Base-by-base conservation (phyloP, 306 rosid species). In the Inga laurina region DNA sequence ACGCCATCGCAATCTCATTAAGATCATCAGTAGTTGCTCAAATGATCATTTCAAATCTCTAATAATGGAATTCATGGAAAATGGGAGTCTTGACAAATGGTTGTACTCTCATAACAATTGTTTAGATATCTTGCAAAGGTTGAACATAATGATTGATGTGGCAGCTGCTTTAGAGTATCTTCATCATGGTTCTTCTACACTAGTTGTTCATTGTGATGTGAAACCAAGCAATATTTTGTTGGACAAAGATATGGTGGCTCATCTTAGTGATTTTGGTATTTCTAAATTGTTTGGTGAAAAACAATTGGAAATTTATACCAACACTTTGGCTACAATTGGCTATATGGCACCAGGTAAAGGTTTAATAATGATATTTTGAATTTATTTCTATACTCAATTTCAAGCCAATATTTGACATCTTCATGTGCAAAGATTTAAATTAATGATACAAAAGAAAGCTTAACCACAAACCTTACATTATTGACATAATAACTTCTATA, bases 261-360 rank as follows among this genome's bases (percentile, higher is more conserved):
- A 51, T 14, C 57, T 51, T 51, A 15, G 57, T 51, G 57, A 51
- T 51, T 51, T n/a, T n/a, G n/a, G n/a, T n/a, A n/a, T n/a, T n/a
- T n/a, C n/a, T 10, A 66, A 67, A 11, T 67, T 67, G 18, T 32
- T 71, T 76, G 85, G 85, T 54, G 81, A 82, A 59, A 57, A 15
- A 1, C 52, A 48, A 48, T 2, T 11, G 3, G 52, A 48, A 48
- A 48, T 13, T 48, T 12, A 48, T 12, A 48, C 56, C 48, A 75
- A 75, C 35, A 7, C 79, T 72, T 2, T 52, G 22, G 59, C 59
- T 52, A 52, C 59, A 16, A 19, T 16, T 52, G 59, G 59, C 8
- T 52, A 52, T 4, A 52, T 52, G 59, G 59, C 59, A 52, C 59
- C 22, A 52, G 64, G 64, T 21, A 27, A 61, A 10, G 15, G 10